Conservation (phyloP, 192 early-diverging fungal species). For the Jimgerdemannia lactiflua region DNA sequence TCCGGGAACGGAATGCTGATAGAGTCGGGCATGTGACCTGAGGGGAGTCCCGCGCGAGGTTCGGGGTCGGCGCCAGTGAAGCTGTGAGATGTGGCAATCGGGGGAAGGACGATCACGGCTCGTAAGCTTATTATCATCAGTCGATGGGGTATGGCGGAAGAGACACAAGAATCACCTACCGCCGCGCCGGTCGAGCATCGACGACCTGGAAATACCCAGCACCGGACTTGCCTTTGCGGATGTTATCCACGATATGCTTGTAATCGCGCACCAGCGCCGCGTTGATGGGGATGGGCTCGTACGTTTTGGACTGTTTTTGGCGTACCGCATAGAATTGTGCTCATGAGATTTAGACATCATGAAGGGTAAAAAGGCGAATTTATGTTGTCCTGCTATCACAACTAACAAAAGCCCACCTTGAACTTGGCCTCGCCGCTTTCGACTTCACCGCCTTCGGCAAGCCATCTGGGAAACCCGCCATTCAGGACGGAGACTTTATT, state of each 20-base stretch:
- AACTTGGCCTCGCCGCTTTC: constrained; percentile 36
- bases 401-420: constrained; percentile 19
- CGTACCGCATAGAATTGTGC: not conserved
- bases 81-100: no score
- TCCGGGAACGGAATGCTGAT: constrained; percentile 71
- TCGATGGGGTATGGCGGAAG: constrained; percentile 1
- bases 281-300: constrained; percentile 27
- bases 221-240: constrained; percentile 30
- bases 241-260: constrained; percentile 51
- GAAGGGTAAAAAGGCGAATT: no score
- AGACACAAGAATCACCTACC: no score
- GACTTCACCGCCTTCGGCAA: constrained; percentile 43
- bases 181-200: constrained; percentile 64
- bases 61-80: constrained; percentile 77
- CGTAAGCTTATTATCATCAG: no score
- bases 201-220: constrained; percentile 45
- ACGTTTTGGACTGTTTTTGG: constrained; percentile 27
- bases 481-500: constrained; percentile 83
- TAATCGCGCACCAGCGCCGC: constrained; percentile 54
- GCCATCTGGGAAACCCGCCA: constrained; percentile 88
- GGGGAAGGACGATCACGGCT: not conserved
- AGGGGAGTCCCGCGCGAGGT: constrained; percentile 70
- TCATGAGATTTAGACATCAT: not conserved
- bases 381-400: no score
- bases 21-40: constrained; percentile 81